Evolutionary conservation across 495 filamentous ascomycete species (phyloP), one percentile per base, ranked within the genome.

Genomic region (Amphirosellinia nigrospora): DNA sequence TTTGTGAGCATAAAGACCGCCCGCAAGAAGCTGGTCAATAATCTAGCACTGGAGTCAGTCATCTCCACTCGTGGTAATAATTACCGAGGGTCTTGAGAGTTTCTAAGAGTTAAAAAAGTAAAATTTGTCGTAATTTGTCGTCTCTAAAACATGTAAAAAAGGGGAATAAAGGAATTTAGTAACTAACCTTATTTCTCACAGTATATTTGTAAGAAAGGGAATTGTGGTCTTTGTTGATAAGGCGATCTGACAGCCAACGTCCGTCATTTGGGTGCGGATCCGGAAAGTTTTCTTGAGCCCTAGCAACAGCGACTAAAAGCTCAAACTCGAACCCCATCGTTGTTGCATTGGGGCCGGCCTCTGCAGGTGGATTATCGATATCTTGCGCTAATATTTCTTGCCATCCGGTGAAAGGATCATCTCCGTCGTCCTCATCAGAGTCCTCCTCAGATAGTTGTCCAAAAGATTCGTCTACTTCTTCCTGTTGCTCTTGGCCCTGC

Each of bases 271-370:
- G 72, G 39, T 74, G 74, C 5, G 70, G 65, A 60, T 76, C 72
- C 0, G 43, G 61, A 6, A 61, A 2, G 1, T 7, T 1, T 23
- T 6, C 21, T 0, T 1, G 0, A 1, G n/a, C 6, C 32, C 23
- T 34, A 15, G 48, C 28, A 38, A 67, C 68, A 21, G 72, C 74
- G 13, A 68, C 9, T 2, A 66, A 7, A 16, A 76, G 71, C 41
- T 74, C 70, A 38, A 76, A 62, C 53, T 74, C 72, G 11, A 76
- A 58, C 19, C 74, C 74, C 1, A 76, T 50, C 0, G 72, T 72
- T 6, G 70, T 74, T 39, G 64, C 69, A 19, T 69, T 65, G n/a
- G 0, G 19, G 3, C n/a, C 32, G 4, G n/a, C 28, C 11, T 16
- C 19, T 11, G 45, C 41, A 1, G 55, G 53, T 1, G 43, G 32